Percentiles rank a stretch among this genome's conserved stretches.
Evolutionary conservation across 768 basidiomycete species (phyloP).

Genomic region (Tulasnella sp.): DNA sequence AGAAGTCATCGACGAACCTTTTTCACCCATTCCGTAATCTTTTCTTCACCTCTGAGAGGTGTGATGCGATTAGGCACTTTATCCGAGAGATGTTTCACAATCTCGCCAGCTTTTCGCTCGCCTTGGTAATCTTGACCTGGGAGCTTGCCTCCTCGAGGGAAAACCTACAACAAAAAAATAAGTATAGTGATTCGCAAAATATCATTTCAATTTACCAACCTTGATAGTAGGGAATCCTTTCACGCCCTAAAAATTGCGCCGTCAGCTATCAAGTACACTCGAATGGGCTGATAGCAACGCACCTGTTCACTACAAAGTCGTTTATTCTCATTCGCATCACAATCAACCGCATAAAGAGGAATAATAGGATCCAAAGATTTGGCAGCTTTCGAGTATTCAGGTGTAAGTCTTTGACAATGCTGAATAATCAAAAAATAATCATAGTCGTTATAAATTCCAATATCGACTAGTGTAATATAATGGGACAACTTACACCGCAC

Average conservation of each 20-base stretch:
- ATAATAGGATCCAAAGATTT: slow-evolving; percentile 64
- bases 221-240: slow-evolving; percentile 93
- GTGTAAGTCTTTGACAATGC: slow-evolving; percentile 78
- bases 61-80: slow-evolving; percentile 61
- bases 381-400: slow-evolving; percentile 77
- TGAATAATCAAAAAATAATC: slow-evolving; percentile 23
- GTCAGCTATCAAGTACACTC: background rate
- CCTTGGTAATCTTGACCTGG: slow-evolving; percentile 53
- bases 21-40: slow-evolving; percentile 54
- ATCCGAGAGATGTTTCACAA: slow-evolving; percentile 65
- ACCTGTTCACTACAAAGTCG: slow-evolving; percentile 67
- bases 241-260: slow-evolving; percentile 36
- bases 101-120: slow-evolving; percentile 55
- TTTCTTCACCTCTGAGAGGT: slow-evolving; percentile 38
- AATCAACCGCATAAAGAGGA: slow-evolving; percentile 87
- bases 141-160: slow-evolving; percentile 57
- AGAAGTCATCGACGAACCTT: slow-evolving; percentile 37
- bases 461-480: background rate
- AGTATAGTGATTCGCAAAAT: slow-evolving; percentile 1
- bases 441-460: background rate
- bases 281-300: slow-evolving; percentile 19
- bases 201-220: slow-evolving; percentile 27
- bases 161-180: slow-evolving; percentile 36
- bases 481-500: slow-evolving; percentile 62
- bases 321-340: slow-evolving; percentile 72